These are phyloP conservation scores for Scedosporium boydii DNA, from an alignment of 2,329 filamentous ascomycete species.

Conservation along the genomic window DNA sequence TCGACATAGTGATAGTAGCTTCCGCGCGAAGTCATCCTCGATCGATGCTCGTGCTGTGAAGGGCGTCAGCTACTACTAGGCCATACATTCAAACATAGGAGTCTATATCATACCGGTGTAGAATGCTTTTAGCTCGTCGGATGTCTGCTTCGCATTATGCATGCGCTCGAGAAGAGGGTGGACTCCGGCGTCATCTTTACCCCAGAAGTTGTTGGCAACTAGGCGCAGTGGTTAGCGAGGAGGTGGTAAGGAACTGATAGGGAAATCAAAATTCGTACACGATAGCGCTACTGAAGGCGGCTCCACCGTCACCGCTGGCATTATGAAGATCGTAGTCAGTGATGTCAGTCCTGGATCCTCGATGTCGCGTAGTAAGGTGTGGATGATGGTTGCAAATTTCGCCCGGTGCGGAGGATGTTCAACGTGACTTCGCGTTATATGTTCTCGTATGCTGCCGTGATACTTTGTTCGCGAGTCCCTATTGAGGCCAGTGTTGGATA, in stretches of 20 bases:
- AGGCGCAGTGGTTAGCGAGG: not conserved
- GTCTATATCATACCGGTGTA: conserved; percentile 56
- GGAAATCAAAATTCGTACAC: conserved; percentile 34
- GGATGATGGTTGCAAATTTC: no score
- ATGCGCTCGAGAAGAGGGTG: conserved; percentile 86
- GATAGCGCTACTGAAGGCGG: conserved; percentile 58
- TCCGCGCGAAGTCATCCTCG: conserved; percentile 92
- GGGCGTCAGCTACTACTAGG: not conserved
- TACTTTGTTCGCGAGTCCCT: not conserved
- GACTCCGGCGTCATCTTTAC: conserved; percentile 96
- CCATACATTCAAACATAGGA: not conserved
- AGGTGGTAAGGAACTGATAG: not conserved
- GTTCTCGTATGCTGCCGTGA: not conserved
- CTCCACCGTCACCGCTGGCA: conserved; percentile 54
- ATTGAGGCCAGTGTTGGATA: not conserved
- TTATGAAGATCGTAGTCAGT: conserved; percentile 18
- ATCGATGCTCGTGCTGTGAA: conserved; percentile 71
- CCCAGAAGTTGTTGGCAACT: conserved; percentile 99
- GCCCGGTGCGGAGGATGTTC: no score
- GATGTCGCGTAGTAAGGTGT: no score
- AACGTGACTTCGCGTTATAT: no score
- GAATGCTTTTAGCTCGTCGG: conserved; percentile 86
- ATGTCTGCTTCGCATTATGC: conserved; percentile 87
- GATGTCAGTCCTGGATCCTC: not conserved
- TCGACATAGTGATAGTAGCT: conserved; percentile 73